Evolutionary conservation across 176 grass and related monocot species (phyloP).

Genomic region (Cocos nucifera): DNA sequence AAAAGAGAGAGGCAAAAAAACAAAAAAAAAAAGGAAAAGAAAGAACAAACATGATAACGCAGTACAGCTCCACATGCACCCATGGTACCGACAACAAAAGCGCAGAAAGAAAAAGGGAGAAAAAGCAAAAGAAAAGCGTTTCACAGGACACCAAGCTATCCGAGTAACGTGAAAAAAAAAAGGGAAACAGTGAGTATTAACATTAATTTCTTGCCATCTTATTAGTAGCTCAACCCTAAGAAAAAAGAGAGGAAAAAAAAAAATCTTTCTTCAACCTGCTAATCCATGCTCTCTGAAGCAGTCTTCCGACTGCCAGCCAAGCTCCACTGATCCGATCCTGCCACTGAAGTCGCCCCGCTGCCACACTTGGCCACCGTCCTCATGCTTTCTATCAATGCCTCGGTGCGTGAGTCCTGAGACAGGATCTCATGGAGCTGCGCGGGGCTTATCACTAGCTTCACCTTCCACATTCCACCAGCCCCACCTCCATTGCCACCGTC

Average conservation of each 20-base stretch:
- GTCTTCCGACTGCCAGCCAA: neutral
- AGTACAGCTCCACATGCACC: neutral
- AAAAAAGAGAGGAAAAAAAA: too few relatives aligned
- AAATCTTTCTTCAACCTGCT: neutral
- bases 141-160: neutral
- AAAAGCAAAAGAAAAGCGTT: neutral
- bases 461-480: neutral
- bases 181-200: neutral
- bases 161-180: neutral
- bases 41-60: neutral
- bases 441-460: neutral
- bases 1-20: neutral
- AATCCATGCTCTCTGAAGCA: neutral
- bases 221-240: too few relatives aligned
- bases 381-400: neutral
- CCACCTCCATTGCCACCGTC: neutral
- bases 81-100: neutral
- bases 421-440: neutral
- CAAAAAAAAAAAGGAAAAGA: neutral
- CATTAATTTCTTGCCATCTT: neutral
- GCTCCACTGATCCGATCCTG: conserved; percentile 5
- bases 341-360: neutral
- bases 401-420: neutral
- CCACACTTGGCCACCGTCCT: conserved; percentile 6
- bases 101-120: neutral